phyloP scores from a whole-genome alignment of 768 basidiomycete genomes.

The Mrakia blollopis region DNA sequence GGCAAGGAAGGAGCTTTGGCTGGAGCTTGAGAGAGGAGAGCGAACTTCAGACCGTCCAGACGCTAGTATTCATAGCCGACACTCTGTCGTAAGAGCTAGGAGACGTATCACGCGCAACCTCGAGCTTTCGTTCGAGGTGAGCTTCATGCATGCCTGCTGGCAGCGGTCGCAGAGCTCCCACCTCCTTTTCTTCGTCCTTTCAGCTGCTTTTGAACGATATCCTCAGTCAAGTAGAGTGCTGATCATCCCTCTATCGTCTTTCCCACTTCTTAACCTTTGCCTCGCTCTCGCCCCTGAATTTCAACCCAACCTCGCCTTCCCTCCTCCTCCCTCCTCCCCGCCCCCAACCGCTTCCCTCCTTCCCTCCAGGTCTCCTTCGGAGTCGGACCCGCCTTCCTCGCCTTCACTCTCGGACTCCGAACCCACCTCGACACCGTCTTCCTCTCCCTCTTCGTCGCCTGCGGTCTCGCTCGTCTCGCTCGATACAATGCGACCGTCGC shows the following conservation, averaged over 20 bases:
- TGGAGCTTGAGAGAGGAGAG: not conserved
- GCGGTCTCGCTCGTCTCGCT: conserved; percentile 91
- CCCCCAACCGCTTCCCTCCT: not conserved
- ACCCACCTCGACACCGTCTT: conserved; percentile 84
- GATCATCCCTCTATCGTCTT: not conserved
- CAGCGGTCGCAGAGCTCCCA: not conserved
- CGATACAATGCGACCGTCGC: conserved; percentile 99
- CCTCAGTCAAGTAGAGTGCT: not conserved
- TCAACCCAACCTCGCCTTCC: not conserved
- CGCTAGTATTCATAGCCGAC: too few species aligned
- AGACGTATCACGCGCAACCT: too few species aligned
- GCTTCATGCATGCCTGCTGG: not conserved
- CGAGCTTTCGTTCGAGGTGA: not conserved
- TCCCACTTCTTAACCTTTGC: not conserved
- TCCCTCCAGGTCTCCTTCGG: conserved; percentile 83
- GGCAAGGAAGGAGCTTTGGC: not conserved
- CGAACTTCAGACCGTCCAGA: too few species aligned
- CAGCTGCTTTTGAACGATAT: too few species aligned
- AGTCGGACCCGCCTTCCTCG: conserved; percentile 89
- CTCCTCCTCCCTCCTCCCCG: not conserved
- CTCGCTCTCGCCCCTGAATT: not conserved
- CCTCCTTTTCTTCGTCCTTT: not conserved
- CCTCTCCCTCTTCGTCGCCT: conserved; percentile 86
- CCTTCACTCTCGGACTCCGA: conserved; percentile 82
- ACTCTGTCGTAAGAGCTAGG: too few species aligned